These are phyloP conservation scores for Candida boidinii DNA, from an alignment of 805 yeast genomes.

Conservation along the genomic window DNA sequence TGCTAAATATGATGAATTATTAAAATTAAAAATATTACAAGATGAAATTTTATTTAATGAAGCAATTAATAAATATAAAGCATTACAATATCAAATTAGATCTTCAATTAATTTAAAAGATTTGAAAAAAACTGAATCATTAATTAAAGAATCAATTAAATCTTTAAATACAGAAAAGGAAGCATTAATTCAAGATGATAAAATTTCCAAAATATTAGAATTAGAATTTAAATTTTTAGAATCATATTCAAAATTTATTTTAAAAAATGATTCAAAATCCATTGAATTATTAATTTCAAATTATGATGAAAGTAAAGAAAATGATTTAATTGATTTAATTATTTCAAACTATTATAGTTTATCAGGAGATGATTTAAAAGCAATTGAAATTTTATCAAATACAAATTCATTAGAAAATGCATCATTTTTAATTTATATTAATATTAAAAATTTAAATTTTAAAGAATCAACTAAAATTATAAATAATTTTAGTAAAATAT, in stretches of 20 bases:
- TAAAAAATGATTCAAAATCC: conserved; percentile 7
- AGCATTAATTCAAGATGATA: not conserved
- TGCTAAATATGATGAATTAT: conserved; percentile 15
- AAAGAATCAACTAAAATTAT: conserved; percentile 34
- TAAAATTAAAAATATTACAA: conserved; percentile 7
- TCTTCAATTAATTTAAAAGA: conserved; percentile 8
- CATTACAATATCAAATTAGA: conserved; percentile 15
- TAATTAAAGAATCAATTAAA: not conserved
- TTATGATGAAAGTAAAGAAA: conserved; percentile 11
- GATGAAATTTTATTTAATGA: conserved; percentile 18
- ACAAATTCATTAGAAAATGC: conserved; percentile 33
- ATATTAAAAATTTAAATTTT: conserved; percentile 32
- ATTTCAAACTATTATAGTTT: conserved; percentile 17
- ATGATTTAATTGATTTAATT: conserved; percentile 9
- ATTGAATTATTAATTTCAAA: conserved; percentile 12
- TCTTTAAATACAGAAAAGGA: not conserved
- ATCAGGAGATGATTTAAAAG: conserved; percentile 32
- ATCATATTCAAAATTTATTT: conserved; percentile 4
- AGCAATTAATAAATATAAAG: conserved; percentile 16
- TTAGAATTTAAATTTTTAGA: no score
- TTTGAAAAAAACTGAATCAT: conserved; percentile 6
- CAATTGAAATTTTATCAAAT: conserved; percentile 24
- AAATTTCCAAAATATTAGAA: not conserved
- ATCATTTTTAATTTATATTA: conserved; percentile 27
- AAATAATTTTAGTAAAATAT: conserved; percentile 34